Conservation (phyloP, 805 yeast genomes). For the Komagataella kurtzmanii region DNA sequence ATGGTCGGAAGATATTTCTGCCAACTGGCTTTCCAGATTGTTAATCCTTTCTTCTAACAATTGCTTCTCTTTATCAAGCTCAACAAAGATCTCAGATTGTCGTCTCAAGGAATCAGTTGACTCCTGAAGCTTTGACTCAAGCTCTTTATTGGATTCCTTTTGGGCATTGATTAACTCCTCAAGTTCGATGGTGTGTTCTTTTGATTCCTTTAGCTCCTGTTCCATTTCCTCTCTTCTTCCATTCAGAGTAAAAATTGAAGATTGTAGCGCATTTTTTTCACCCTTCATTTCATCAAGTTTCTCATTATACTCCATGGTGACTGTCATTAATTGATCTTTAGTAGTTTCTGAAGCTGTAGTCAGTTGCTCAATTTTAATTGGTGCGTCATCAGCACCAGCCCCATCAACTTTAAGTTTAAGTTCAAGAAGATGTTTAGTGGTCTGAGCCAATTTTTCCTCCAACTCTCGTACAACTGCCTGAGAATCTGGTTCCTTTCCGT, state of each 20-base stretch:
- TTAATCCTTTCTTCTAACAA: slow-evolving; percentile 7
- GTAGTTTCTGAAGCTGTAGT: slow-evolving; percentile 9
- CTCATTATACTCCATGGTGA: slow-evolving; percentile 11
- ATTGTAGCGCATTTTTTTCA: not conserved
- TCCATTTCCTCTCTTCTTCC: slow-evolving; percentile 9
- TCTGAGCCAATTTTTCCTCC: not conserved
- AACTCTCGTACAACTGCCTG: not conserved
- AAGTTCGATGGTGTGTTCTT: slow-evolving; percentile 13
- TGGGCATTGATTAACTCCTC: slow-evolving; percentile 9
- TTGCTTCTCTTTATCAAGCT: slow-evolving; percentile 9
- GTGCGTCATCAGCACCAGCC: not conserved
- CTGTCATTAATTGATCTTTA: slow-evolving; percentile 10
- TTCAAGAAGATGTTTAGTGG: not conserved
- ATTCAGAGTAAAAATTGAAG: not conserved
- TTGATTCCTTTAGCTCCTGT: slow-evolving; percentile 5
- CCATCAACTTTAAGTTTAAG: not conserved
- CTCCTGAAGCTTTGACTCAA: slow-evolving; percentile 1
- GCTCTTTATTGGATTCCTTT: not conserved
- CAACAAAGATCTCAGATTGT: slow-evolving; percentile 7
- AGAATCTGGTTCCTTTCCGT: not conserved
- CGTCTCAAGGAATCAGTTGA: not conserved
- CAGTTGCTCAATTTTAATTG: not conserved
- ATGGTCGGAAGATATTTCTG: not conserved
- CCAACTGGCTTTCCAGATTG: not conserved
- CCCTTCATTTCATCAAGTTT: slow-evolving; percentile 6